These are phyloP conservation scores for Stemphylium beticola DNA, from an alignment of 2,329 filamentous ascomycete species.

Conservation along the genomic window DNA sequence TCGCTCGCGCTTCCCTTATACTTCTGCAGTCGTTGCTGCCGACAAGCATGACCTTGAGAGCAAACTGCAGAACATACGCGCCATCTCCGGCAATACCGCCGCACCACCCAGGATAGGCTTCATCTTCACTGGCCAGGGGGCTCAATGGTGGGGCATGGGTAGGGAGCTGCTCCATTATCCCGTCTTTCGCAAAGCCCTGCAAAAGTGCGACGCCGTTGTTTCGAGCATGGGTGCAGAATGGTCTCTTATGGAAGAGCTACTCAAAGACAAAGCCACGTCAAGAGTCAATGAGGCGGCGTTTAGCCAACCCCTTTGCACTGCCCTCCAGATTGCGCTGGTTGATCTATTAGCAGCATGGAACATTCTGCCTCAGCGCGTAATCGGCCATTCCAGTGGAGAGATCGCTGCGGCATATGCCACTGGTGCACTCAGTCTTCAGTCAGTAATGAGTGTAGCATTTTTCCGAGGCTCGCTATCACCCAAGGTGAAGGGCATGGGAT, in stretches of 20 bases:
- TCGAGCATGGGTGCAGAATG: slow-evolving; percentile 8
- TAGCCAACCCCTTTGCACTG: slow-evolving; percentile 29
- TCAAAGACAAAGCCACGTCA: slow-evolving; percentile 5
- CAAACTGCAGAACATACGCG: neutral
- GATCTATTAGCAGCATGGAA: slow-evolving; percentile 22
- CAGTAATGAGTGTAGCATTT: slow-evolving; percentile 21
- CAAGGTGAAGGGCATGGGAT: slow-evolving; percentile 11
- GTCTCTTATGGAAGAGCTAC: slow-evolving; percentile 20
- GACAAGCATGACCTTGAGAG: slow-evolving; percentile 4
- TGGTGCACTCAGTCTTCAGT: slow-evolving; percentile 12
- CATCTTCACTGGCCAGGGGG: slow-evolving; percentile 55
- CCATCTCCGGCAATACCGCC: neutral
- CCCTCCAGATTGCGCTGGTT: slow-evolving; percentile 32
- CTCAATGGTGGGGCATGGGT: slow-evolving; percentile 53
- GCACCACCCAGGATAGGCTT: slow-evolving; percentile 13
- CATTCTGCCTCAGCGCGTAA: slow-evolving; percentile 20
- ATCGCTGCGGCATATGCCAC: slow-evolving; percentile 34
- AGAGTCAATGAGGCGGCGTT: slow-evolving; percentile 18
- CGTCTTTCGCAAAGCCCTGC: slow-evolving; percentile 15
- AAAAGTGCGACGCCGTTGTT: slow-evolving; percentile 8
- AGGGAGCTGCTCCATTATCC: slow-evolving; percentile 39
- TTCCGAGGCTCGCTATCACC: slow-evolving; percentile 14
- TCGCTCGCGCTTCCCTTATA: slow-evolving; percentile 8
- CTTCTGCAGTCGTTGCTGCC: slow-evolving; percentile 2
- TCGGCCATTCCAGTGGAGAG: slow-evolving; percentile 38